Evolutionary conservation across 345 rosid species (phyloP).

Genomic region (Cardamine occulta): DNA sequence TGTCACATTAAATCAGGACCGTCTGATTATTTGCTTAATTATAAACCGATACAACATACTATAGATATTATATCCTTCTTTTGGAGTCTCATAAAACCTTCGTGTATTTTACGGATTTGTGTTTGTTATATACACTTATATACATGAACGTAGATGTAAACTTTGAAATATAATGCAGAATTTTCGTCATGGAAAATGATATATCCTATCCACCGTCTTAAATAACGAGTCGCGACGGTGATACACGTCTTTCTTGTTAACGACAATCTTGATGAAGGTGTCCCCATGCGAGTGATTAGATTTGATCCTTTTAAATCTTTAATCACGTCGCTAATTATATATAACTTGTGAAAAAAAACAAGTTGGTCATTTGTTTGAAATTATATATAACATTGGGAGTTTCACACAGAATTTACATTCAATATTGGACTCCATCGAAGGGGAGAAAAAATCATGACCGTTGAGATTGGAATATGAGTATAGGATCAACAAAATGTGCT

Average conservation of each 20-base stretch:
- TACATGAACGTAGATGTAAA: slow-evolving; percentile 10
- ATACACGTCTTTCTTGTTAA: slow-evolving; percentile 42
- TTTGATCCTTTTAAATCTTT: slow-evolving; percentile 15
- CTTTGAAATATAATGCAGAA: slow-evolving; percentile 14
- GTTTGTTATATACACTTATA: slow-evolving; percentile 14
- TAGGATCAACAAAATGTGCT: slow-evolving; percentile 38
- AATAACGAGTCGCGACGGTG: slow-evolving; percentile 26
- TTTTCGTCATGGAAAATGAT: slow-evolving; percentile 28
- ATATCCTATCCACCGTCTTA: slow-evolving; percentile 31
- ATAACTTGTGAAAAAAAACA: slow-evolving; percentile 15
- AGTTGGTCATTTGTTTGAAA: slow-evolving; percentile 1
- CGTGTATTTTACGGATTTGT: slow-evolving; percentile 27
- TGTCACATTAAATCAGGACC: slow-evolving; percentile 25
- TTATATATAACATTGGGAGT: slow-evolving; percentile 10
- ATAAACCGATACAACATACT: neutral
- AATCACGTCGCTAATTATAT: slow-evolving; percentile 22
- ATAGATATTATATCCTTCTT: slow-evolving; percentile 5
- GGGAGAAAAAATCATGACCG: slow-evolving; percentile 31
- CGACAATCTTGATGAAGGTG: slow-evolving; percentile 31
- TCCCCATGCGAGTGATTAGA: slow-evolving; percentile 37
- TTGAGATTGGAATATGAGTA: slow-evolving; percentile 20
- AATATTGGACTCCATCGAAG: slow-evolving; percentile 17
- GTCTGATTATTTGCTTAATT: neutral
- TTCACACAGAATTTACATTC: slow-evolving; percentile 35
- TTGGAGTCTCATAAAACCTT: slow-evolving; percentile 29